Base-by-base conservation (phyloP, 73 alveolate genomes). In the Uronychia binucleata region DNA sequence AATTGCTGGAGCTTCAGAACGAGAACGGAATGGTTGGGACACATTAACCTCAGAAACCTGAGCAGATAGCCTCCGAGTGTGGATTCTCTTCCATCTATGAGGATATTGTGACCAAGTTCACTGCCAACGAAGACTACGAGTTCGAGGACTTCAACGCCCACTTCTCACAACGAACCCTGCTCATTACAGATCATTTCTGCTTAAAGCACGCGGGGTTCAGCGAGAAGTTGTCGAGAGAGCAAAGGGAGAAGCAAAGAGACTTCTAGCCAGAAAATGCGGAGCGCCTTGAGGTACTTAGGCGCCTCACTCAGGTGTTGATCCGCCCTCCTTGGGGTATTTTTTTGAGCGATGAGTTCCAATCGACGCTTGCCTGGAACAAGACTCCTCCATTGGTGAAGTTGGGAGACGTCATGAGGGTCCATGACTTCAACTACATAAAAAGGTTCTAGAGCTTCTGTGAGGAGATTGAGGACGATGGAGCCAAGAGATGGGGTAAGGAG, bases 211-310 rank as follows among this genome's bases (percentile, higher is more conserved):
- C 95, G 8, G 95, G 95, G 1, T 89, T 89, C 58, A 83, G 78
- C 5, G 75, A 78, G 28, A 75, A 84, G 33, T 28, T 1, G 19
- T 78, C 57, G 35, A 30, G 28, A 1, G 8, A 26, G 46, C 32
- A 75, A 46, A 77, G 91, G 58, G 77, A 13, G 74, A 46, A 35
- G 8, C 90, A 89, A 26, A 89, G 81, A 60, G 89, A 84, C 25
- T 31, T 33, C 29, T 74, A 89, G 83, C 91, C 90, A 28, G 95
- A 89, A 35, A 89, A 89, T 78, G 91, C 95, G 29, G 95, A 89
- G 77, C 59, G 96, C 60, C 76, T 85, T 11, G 83, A 85, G 85
- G 93, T 87, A 27, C 19, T 46, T 46, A 46, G 5, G n/a, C 67
- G 19, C 67, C 67, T 46, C 19, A 46, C 19, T 5, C 67, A 46